Evolutionary conservation across 345 rosid species (phyloP), one percentile per base, ranked within the genome.

Genomic region (Chamaenerion angustifolium): DNA sequence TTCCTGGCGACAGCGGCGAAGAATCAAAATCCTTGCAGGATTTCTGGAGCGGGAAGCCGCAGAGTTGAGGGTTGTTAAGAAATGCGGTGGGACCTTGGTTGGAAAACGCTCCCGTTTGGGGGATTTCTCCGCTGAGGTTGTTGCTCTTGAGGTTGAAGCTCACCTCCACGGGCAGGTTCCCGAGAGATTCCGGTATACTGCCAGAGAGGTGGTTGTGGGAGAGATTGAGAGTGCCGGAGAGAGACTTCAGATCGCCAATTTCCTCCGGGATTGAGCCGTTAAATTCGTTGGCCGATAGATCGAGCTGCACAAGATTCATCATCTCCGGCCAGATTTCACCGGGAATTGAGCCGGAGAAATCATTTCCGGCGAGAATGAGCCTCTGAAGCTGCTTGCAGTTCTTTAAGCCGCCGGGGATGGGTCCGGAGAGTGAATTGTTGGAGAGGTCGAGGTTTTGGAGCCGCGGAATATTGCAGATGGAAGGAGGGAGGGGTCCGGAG

Each of bases 21-120:
- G 37, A 19, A 13, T 68, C 55, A 0, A 67, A 50, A 40, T 48
- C 55, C 16, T 77, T 71, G 64, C 99, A 93, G 0, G 83, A 45
- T 56, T 82, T 84, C 61, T 88, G 95, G 18, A 93, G 85, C 61
- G 99, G 99, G 55, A 93, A 93, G 0, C 99, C 96, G 41, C 96
- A 93, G 35, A 93, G 45, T 23, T 58, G 59, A 11, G 96, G 94
- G 12, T 93, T 93, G 41, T 68, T 63, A 54, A 93, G 90, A 50
- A 93, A 93, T 15, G 96, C 99, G 11, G 95, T 88, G 37, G 99
- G 99, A 48, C 99, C 99, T 48, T 88, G 99, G 70, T 81, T 88
- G 0, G 81, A 68, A 71, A 93, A 93, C 2, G 99, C 85, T 12
- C 96, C 96, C 0, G 86, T 71, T 67, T 84, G 88, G 23, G 99